Conservation (phyloP, 2,329 filamentous ascomycete species). For the Neofusicoccum laricinum region DNA sequence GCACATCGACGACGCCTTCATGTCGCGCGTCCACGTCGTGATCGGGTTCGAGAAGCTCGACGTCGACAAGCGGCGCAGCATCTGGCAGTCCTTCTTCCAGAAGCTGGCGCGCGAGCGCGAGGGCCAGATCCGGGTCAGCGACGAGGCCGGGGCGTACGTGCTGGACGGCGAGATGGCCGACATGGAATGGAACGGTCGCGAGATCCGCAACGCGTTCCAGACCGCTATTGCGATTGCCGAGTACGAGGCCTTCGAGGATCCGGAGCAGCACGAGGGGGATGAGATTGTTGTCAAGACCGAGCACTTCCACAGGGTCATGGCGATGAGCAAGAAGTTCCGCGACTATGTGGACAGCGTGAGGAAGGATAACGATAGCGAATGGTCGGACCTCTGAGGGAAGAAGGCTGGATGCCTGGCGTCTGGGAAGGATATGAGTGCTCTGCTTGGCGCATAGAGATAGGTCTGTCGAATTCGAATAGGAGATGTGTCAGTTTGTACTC, state of each 20-base stretch:
- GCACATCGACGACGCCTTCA: constrained; percentile 24
- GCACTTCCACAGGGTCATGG: not conserved
- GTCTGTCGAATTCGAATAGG: too few species aligned
- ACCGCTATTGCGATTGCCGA: constrained; percentile 22
- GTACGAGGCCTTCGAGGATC: constrained; percentile 7
- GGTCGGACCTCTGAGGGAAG: too few species aligned
- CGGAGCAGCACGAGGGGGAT: not conserved
- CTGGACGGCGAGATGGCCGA: not conserved
- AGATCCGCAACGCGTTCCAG: constrained; percentile 23
- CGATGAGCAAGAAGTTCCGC: not conserved
- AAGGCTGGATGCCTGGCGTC: too few species aligned
- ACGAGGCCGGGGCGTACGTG: not conserved
- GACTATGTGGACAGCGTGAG: not conserved
- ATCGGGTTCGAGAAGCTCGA: constrained; percentile 18
- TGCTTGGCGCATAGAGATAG: too few species aligned
- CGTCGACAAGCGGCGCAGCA: not conserved
- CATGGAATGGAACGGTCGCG: constrained; percentile 19
- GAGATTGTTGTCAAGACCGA: not conserved
- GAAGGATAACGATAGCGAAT: not conserved
- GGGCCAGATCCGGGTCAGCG: not conserved
- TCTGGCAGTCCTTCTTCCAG: not conserved
- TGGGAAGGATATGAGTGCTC: too few species aligned
- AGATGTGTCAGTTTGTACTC: too few species aligned
- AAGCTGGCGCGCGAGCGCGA: not conserved
- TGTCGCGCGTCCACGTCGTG: constrained; percentile 8